Base-by-base conservation (phyloP, 176 grass and related monocot genomes). In the Hordeum marinum region DNA sequence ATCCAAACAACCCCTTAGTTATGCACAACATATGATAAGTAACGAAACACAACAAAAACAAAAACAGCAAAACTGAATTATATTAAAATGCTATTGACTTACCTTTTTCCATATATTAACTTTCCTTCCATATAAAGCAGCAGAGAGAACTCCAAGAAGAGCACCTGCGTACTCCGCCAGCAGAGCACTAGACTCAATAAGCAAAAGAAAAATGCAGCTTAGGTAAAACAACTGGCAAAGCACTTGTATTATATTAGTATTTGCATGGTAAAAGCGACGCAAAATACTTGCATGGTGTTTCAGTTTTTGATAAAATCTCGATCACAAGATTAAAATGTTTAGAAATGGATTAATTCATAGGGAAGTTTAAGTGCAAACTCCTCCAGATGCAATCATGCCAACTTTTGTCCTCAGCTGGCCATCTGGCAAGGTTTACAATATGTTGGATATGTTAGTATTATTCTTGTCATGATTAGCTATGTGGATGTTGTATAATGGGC, bases 151-250 rank as follows among this genome's bases (percentile, higher is more conserved):
- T 89, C 96, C 96, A 90, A 99, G 93, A 82, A 96, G 84, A 46
- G 96, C 96, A 89, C 96, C 96, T 72, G 96, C 90, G 82, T 99
- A 99, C 84, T 99, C 93, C 23, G 89, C 93, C 79, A 96, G 80
- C 79, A 99, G 75, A 82, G 93, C 72, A n/a, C 96, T 99, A 89
- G 68, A 83, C 79, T 83, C 89, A 90, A 86, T 43, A 78, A 80
- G 67, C 68, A 88, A 80, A 72, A 85, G 68, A 29, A 85, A 46
- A 92, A 42, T 77, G 34, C 25, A 84, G 52, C 75, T 89, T 86
- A 92, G 80, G 18, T 55, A 55, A 55, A 55, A 20, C 18, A 55
- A 21, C 52, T 20, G 18, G 52, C 52, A 55, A 55, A 50, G 46
- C 46, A 50, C 46, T 50, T 50, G 46, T 50, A 50, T 17, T 50